Evolutionary conservation across 768 basidiomycete species (phyloP).

Genomic region (Leccinum longicurvipes): DNA sequence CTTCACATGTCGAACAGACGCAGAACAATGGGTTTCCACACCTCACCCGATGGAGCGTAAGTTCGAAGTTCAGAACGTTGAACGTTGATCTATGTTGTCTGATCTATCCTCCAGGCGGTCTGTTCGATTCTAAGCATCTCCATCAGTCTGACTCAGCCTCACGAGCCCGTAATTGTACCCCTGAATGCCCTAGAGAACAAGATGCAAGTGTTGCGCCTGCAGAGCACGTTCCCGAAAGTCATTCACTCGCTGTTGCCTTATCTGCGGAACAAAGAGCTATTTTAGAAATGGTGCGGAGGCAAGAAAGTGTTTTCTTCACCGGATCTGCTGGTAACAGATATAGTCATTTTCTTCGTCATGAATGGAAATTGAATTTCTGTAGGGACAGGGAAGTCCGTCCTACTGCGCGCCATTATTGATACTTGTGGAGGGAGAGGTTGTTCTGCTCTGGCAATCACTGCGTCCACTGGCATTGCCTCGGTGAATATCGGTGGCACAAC

Average conservation of each 20-base stretch:
- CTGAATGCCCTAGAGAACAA: slow-evolving; percentile 1
- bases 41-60: slow-evolving; percentile 14
- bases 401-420: slow-evolving; percentile 71
- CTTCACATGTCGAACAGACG: slow-evolving; percentile 43
- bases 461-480: slow-evolving; percentile 76
- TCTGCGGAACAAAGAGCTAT: slow-evolving; percentile 53
- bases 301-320: slow-evolving; percentile 78
- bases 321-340: slow-evolving; percentile 63
- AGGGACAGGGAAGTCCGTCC: slow-evolving; percentile 84
- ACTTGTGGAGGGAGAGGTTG: slow-evolving; percentile 37
- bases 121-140: neutral
- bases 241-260: slow-evolving; percentile 31
- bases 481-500: slow-evolving; percentile 82
- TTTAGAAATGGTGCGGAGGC: slow-evolving; percentile 50
- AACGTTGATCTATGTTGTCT: neutral
- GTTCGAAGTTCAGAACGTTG: neutral
- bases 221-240: neutral
- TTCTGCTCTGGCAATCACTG: slow-evolving; percentile 64
- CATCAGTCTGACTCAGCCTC: neutral
- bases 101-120: slow-evolving; percentile 6
- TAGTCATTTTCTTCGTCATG: neutral
- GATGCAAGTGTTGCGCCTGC: neutral
- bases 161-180: neutral
- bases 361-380: slow-evolving; percentile 2
- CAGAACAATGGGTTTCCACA: slow-evolving; percentile 47